These are phyloP conservation scores for Scleroderma citrinum DNA, from an alignment of 768 basidiomycete genomes.

Conservation along the genomic window DNA sequence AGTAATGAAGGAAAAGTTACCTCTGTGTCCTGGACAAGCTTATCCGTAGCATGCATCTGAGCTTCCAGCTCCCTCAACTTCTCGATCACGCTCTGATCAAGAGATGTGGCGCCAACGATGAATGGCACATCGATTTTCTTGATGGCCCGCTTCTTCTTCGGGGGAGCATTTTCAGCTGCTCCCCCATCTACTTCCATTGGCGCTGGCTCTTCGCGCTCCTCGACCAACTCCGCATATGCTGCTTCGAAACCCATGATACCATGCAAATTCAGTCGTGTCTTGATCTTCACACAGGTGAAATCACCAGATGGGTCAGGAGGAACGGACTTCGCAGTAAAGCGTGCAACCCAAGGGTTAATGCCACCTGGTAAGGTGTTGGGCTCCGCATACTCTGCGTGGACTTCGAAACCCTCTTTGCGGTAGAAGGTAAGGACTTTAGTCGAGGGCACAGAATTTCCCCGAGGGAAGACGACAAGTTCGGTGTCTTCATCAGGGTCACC, in stretches of 20 bases:
- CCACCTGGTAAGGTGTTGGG: conserved; percentile 64
- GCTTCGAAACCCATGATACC: conserved; percentile 83
- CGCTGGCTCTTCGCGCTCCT: conserved; percentile 64
- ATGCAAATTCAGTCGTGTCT: conserved; percentile 81
- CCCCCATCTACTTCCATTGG: conserved; percentile 65
- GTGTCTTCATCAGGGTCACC: conserved; percentile 84
- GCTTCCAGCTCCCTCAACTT: conserved; percentile 74
- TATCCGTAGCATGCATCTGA: conserved; percentile 85
- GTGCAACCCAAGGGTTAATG: conserved; percentile 81
- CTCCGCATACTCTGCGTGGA: conserved; percentile 82
- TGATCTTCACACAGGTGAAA: conserved; percentile 80
- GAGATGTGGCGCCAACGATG: conserved; percentile 53
- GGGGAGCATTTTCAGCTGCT: conserved; percentile 27
- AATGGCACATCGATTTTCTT: conserved; percentile 82
- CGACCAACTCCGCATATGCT: conserved; percentile 79
- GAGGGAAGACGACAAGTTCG: conserved; percentile 86
- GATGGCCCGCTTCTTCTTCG: conserved; percentile 83
- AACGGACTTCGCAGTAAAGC: conserved; percentile 79
- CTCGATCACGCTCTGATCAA: conserved; percentile 64
- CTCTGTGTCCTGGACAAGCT: conserved; percentile 97
- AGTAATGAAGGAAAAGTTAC: conserved; percentile 35
- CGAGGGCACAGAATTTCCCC: conserved; percentile 80
- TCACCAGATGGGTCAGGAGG: conserved; percentile 65
- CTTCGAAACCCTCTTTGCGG: conserved; percentile 80
- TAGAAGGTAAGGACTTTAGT: conserved; percentile 96